A percentile compares a stretch with the other conserved stretches of the same genome.
phyloP scores from a whole-genome alignment of 768 basidiomycete genomes.

The Termitomyces titanicus region DNA sequence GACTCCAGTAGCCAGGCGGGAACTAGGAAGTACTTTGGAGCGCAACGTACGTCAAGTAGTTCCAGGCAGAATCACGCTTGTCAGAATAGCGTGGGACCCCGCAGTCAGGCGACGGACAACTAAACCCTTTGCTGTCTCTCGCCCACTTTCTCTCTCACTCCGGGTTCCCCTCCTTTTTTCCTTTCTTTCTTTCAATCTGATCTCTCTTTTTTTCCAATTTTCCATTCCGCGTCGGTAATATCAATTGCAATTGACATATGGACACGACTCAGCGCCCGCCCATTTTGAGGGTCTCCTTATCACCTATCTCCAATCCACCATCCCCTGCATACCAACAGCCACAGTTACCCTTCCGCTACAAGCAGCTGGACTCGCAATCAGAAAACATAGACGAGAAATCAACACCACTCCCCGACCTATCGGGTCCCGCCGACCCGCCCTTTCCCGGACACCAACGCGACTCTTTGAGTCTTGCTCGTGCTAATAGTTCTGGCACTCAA shows the following conservation, averaged over 20 bases:
- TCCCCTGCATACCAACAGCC: constrained; percentile 22
- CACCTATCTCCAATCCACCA: constrained; percentile 25
- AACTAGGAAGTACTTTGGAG: constrained; percentile 7
- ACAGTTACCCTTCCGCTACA: constrained; percentile 31
- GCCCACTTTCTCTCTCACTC: constrained; percentile 13
- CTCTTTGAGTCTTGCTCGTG: not conserved
- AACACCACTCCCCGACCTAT: constrained; percentile 22
- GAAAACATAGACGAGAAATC: constrained; percentile 24
- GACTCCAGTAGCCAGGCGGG: not conserved
- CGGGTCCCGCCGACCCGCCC: constrained; percentile 3
- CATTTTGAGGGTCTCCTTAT: constrained; percentile 26
- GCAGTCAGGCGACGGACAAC: constrained; percentile 1
- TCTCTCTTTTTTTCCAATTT: constrained; percentile 16
- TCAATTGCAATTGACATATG: too few relatives aligned
- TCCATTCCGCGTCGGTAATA: constrained; percentile 29
- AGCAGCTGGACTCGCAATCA: constrained; percentile 19
- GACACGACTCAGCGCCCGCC: constrained; percentile 19
- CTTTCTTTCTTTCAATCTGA: constrained; percentile 4
- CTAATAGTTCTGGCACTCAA: constrained; percentile 6
- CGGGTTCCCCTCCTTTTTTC: constrained; percentile 14
- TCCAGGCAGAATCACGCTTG: constrained; percentile 7
- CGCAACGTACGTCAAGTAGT: constrained; percentile 11
- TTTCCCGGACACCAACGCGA: constrained; percentile 11
- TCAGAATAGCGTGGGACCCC: constrained; percentile 14
- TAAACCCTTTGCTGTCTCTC: not conserved